Evolutionary conservation across 139 green algal genomes (phyloP), one percentile per base, ranked within the genome.

Genomic region (Auxenochlorella pyrenoidosa): DNA sequence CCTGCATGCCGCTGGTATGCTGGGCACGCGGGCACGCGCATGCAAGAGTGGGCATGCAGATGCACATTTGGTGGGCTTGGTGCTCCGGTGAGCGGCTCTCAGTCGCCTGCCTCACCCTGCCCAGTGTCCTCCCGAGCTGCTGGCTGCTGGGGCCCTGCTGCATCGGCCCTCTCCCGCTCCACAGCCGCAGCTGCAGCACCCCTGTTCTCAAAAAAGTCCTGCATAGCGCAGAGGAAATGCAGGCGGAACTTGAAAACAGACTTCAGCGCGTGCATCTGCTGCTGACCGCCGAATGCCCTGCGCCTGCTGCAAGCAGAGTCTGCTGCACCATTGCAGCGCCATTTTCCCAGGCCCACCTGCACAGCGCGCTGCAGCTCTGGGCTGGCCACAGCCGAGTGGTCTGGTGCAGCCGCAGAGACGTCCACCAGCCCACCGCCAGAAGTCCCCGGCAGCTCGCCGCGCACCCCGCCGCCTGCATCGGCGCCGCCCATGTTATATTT

Each of bases 401-500:
- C 82, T 0, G 40, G 41, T 2, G 68, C 82, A 4, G 63, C 63
- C 24, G 81, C 81, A 43, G 60, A 86, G n/a, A 79, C 66, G 47
- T 79, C 68, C n/a, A 68, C 82, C n/a, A 86, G 66, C 19, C 66
- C 82, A 5, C 66, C 78, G 34, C 34, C 36, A 30, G 36, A 43
- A 30, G 30, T n/a, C 5, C n/a, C 81, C 19, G 47, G 40, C 47
- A 54, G 32, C 34, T 63, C 2, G 28, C 47, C 30, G 58, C 24
- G n/a, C 34, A 16, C 36, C 0, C 1, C 84, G 30, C 30, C 75
- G 30, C 12, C 66, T 5, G 2, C 54, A 5, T 63, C 75, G 47
- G 38, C 60, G 21, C 47, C 84, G 26, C 44, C 63, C 21, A 89
- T 86, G 18, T 79, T n/a, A 21, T 89, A 89, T 18, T 34, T 73